phyloP scores from a whole-genome alignment of 2,329 filamentous ascomycete genomes.

The Paracoccidioides brasiliensis region DNA sequence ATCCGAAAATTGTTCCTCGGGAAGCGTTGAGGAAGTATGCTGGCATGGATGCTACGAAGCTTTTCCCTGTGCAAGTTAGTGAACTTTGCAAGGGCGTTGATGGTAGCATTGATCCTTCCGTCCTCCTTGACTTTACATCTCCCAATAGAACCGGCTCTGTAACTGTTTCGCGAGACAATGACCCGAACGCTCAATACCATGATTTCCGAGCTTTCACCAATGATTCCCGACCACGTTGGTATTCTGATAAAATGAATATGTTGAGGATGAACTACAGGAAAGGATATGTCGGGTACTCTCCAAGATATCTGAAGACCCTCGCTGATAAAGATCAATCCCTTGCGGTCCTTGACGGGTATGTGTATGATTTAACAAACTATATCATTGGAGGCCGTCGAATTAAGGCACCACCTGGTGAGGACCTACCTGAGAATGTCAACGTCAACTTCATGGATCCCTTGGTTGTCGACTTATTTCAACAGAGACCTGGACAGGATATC shows the following conservation, averaged over 20 bases:
- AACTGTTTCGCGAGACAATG: slow-evolving; percentile 50
- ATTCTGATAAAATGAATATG: slow-evolving; percentile 70
- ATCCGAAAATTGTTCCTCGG: slow-evolving; percentile 52
- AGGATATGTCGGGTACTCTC: slow-evolving; percentile 72
- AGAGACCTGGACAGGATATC: slow-evolving; percentile 63
- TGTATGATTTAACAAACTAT: slow-evolving; percentile 88
- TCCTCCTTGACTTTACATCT: slow-evolving; percentile 72
- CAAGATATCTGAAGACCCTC: slow-evolving; percentile 61
- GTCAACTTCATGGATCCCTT: slow-evolving; percentile 68
- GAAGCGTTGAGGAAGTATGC: slow-evolving; percentile 65
- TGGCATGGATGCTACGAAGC: slow-evolving; percentile 68
- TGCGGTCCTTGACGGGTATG: slow-evolving; percentile 61
- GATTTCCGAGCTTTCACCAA: slow-evolving; percentile 81
- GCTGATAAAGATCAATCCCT: slow-evolving; percentile 54
- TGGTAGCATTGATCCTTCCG: slow-evolving; percentile 52
- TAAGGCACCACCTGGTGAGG: slow-evolving; percentile 42
- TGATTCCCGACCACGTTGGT: slow-evolving; percentile 81
- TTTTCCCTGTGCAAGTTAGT: slow-evolving; percentile 91
- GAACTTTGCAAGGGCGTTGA: slow-evolving; percentile 72
- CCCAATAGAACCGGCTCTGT: slow-evolving; percentile 61
- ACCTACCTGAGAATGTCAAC: slow-evolving; percentile 38
- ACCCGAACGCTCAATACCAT: slow-evolving; percentile 69
- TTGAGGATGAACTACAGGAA: slow-evolving; percentile 71
- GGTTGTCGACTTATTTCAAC: slow-evolving; percentile 65
- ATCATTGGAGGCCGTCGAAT: slow-evolving; percentile 58